phyloP scores from a whole-genome alignment of 2,329 filamentous ascomycete species.

The Fusarium mangiferae region DNA sequence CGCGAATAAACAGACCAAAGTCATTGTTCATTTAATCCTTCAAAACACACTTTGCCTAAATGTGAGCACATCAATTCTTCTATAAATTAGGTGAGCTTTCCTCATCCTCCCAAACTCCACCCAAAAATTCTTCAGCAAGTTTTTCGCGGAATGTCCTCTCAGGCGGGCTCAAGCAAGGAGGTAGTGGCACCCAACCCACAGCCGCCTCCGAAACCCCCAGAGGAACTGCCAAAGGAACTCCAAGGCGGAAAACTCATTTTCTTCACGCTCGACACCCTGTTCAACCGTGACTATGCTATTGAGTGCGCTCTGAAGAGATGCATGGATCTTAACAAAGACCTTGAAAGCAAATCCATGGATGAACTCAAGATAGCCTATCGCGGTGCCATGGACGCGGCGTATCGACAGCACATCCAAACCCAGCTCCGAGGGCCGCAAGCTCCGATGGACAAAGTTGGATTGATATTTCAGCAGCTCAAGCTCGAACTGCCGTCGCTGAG shows the following conservation, averaged over 20 bases:
- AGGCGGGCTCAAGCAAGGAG: neutral
- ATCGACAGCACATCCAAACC: neutral
- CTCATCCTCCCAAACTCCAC: too few species aligned
- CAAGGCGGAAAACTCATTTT: neutral
- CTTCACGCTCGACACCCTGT: neutral
- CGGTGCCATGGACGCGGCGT: neutral
- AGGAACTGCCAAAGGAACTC: fast-evolving
- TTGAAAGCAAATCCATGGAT: neutral
- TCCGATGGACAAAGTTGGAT: neutral
- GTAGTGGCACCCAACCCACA: neutral
- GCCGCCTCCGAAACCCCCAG: neutral
- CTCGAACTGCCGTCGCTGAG: fast-evolving
- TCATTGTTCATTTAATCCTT: neutral
- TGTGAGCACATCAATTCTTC: too few species aligned
- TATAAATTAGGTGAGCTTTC: neutral
- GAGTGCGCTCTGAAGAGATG: neutral
- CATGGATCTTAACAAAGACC: neutral
- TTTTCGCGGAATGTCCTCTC: too few species aligned
- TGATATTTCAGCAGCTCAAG: neutral
- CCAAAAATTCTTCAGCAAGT: neutral
- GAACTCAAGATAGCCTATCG: neutral
- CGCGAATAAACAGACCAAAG: neutral
- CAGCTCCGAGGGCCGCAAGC: neutral
- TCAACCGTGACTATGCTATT: neutral
- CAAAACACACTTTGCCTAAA: neutral